Base-by-base conservation (phyloP, 805 yeast species). In the Cyberlindnera mrakii region DNA sequence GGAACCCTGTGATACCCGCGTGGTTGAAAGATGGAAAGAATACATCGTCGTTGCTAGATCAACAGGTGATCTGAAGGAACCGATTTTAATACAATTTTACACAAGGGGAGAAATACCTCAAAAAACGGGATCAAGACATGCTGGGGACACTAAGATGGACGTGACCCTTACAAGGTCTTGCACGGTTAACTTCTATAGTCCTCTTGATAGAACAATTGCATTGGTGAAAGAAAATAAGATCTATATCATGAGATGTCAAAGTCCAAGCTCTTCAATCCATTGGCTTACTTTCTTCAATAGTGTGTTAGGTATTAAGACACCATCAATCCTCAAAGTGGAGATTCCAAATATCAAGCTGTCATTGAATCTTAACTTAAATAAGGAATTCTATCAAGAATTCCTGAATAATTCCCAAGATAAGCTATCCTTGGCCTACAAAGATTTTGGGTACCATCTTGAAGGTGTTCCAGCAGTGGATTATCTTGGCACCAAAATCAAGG, bases 21-120 rank as follows among this genome's bases (percentile, higher is more conserved):
- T 85, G 1, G 47, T 70, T 9, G 90, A 85, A 44, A 64, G 88
- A 38, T 88, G 96, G 93, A 77, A 73, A 47, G 96, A 90, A 57
- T 86, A 80, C 56, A 65, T 78, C 23, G 82, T 85, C 3, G 87
- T 85, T 2, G 80, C 83, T 1, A 66, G 91, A 46, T 72, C 76
- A n/a, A 78, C 85, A 0, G 80, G 77, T 14, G 63, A 70, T 44
- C 38, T 55, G 0, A 67, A 64, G 3, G 62, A 65, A 9, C 90
- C 95, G 0, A 55, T 87, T 0, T 58, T 68, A 4, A 46, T 88
- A 1, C 89, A 88, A 53, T 75, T 89, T 46, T 82, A 78, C 61
- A 73, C 71, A 11, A 60, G 64, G 3, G 61, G 75, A 33, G 63
- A 64, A 39, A 69, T 70, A 15, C 57, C 63, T 3, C 49, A 52